These are phyloP conservation scores for Marasmius oreades DNA, from an alignment of 1,284 basidiomycete genomes.

Conservation along the genomic window DNA sequence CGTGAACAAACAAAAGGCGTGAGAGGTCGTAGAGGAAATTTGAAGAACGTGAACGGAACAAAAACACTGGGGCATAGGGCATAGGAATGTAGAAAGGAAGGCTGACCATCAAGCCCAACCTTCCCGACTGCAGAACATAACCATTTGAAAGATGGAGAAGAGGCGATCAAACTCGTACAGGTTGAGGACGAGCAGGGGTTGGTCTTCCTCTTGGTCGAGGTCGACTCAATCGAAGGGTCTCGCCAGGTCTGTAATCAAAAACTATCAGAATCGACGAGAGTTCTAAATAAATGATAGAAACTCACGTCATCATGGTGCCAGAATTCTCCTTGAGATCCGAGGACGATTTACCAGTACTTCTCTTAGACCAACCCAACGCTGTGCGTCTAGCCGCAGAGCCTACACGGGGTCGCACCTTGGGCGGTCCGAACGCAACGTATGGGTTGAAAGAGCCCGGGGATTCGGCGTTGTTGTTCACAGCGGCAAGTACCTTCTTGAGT, in stretches of 20 bases:
- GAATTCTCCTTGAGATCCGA: constrained; percentile 54
- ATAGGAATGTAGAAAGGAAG: neutral
- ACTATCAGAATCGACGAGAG: constrained; percentile 5
- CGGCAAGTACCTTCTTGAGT: neutral
- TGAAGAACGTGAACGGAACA: neutral
- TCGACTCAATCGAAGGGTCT: constrained; percentile 61
- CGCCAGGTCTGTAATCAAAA: constrained; percentile 42
- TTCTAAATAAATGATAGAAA: constrained; percentile 16
- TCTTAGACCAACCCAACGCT: constrained; percentile 61
- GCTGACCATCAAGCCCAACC: neutral
- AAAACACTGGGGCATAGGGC: constrained; percentile 3
- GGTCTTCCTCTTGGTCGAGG: constrained; percentile 60
- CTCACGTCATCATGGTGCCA: constrained; percentile 54
- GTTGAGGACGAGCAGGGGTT: constrained; percentile 36
- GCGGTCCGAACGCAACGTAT: constrained; percentile 34
- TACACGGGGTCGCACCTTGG: constrained; percentile 45
- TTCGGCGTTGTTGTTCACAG: constrained; percentile 1
- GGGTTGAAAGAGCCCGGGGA: constrained; percentile 10
- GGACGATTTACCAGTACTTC: constrained; percentile 39
- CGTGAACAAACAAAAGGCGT: neutral
- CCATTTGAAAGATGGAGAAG: neutral
- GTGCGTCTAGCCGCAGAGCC: constrained; percentile 52
- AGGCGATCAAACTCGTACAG: neutral
- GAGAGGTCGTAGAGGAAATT: neutral
- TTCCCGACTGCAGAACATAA: neutral